A percentile compares a stretch with the other conserved stretches of the same genome.
phyloP scores from a whole-genome alignment of 2,329 filamentous ascomycete genomes.

The Talaromyces sp. region DNA sequence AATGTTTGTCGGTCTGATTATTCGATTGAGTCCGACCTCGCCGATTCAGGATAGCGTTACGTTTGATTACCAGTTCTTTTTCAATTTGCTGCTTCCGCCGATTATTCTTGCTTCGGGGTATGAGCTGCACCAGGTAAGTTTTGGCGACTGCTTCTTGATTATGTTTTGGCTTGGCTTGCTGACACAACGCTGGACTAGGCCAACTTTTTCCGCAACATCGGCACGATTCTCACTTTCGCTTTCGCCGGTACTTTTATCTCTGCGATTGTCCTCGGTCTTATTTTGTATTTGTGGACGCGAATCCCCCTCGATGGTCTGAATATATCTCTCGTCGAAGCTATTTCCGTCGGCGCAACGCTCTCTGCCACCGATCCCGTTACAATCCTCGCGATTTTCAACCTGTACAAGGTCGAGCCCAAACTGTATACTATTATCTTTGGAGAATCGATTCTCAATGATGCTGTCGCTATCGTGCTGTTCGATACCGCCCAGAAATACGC shows the following conservation, averaged over 20 bases:
- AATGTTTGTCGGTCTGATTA: slow-evolving; percentile 88
- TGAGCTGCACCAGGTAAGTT: slow-evolving; percentile 75
- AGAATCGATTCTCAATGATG: slow-evolving; percentile 96
- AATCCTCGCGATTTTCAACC: slow-evolving; percentile 97
- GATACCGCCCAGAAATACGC: slow-evolving; percentile 94
- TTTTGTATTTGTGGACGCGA: slow-evolving; percentile 83
- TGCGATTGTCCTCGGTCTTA: slow-evolving; percentile 83
- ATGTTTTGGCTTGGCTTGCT: not conserved
- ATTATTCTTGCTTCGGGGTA: slow-evolving; percentile 97
- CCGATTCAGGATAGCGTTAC: slow-evolving; percentile 86
- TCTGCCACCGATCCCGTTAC: slow-evolving; percentile 97
- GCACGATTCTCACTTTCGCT: slow-evolving; percentile 93
- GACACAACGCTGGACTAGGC: slow-evolving; percentile 43
- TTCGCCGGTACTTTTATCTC: slow-evolving; percentile 97
- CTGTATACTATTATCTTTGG: slow-evolving; percentile 98
- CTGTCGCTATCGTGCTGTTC: slow-evolving; percentile 96
- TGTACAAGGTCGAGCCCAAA: slow-evolving; percentile 98
- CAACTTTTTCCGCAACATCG: slow-evolving; percentile 98
- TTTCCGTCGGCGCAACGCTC: slow-evolving; percentile 91
- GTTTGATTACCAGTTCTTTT: slow-evolving; percentile 99
- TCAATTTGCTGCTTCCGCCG: slow-evolving; percentile 95
- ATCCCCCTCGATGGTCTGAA: slow-evolving; percentile 80
- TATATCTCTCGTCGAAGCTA: slow-evolving; percentile 90
- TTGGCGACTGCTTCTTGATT: not conserved
- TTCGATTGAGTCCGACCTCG: slow-evolving; percentile 74